Evolutionary conservation across 2,329 filamentous ascomycete genomes (phyloP), one percentile per base, ranked within the genome.

Genomic region (Colletotrichum sp.): DNA sequence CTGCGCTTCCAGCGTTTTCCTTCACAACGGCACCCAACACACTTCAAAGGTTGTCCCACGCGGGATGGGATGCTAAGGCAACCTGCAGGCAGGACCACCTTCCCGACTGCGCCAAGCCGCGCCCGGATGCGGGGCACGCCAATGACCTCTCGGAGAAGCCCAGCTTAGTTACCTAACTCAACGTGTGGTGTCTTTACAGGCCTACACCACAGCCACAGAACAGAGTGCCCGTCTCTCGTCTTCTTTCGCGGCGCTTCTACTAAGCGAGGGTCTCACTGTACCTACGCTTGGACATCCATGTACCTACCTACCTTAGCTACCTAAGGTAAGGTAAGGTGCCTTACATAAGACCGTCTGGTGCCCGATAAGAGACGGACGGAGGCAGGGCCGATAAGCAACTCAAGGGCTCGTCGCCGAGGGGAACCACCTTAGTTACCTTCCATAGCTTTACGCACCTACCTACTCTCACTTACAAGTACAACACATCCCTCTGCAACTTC

Each of bases 1-100:
- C 57, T 28, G 32, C 26, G 44, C 32, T 75, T 75, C 73, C 73
- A 75, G 69, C 69, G 32, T 75, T 55, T 75, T 75, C 73, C 26
- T 52, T 44, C 28, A 15, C 26, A 48, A 16, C 63, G n/a, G 36
- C 59, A 24, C n/a, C 44, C 18, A 63, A 12, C 32, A 24, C 62
- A 13, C 44, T 18, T 30, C 28, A 30, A n/a, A n/a, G 55, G 18
- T 63, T 66, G 63, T 22, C n/a, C 16, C 48, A 15, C n/a, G 13
- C 28, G 18, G 28, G 24, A n/a, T 24, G 34, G 62, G 62, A 44
- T 64, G 34, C 30, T 64, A 5, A 67, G 44, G 44, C 48, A 68
- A 36, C 48, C 24, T 39, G 36, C 36, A 39, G 28, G 26, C 15
- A 18, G 24, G 24, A 65, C 30, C 39, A 71, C 72, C 72, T 71